Conservation (phyloP, 1,284 basidiomycete species). For the Irpex rosettiformis region DNA sequence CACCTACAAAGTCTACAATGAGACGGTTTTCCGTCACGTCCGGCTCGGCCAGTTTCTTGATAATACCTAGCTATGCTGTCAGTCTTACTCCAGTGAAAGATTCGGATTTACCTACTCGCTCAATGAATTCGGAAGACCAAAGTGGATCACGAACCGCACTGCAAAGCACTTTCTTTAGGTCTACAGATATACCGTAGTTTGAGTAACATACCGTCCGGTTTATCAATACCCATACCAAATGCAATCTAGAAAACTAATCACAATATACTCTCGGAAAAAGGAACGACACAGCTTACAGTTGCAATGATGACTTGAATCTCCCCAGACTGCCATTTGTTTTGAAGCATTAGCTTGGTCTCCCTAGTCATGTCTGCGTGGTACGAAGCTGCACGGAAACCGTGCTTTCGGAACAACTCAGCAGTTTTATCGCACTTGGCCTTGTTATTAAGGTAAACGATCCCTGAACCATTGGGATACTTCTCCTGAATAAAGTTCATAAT, state of each 20-base stretch:
- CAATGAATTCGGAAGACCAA: slow-evolving; percentile 64
- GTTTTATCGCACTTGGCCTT: slow-evolving; percentile 77
- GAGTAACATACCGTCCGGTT: slow-evolving; percentile 75
- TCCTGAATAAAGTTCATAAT: slow-evolving; percentile 72
- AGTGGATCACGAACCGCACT: slow-evolving; percentile 82
- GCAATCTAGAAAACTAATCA: slow-evolving; percentile 42
- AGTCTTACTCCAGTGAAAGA: slow-evolving; percentile 5
- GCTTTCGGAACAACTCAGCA: slow-evolving; percentile 60
- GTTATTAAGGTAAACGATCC: slow-evolving; percentile 85
- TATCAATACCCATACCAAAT: slow-evolving; percentile 99
- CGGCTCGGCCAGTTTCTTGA: slow-evolving; percentile 85
- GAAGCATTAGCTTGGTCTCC: slow-evolving; percentile 62
- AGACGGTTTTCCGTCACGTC: slow-evolving; percentile 69
- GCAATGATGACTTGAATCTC: slow-evolving; percentile 85
- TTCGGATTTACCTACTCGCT: slow-evolving; percentile 44
- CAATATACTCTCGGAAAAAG: slow-evolving; percentile 3
- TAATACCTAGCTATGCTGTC: slow-evolving; percentile 50
- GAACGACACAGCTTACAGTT: slow-evolving; percentile 50
- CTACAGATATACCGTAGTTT: too few species aligned
- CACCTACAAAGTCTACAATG: slow-evolving; percentile 57
- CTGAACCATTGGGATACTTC: slow-evolving; percentile 61
- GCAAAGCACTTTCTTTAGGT: too few species aligned
- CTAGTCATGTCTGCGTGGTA: slow-evolving; percentile 84
- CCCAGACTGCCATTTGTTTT: slow-evolving; percentile 76
- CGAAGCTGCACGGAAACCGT: slow-evolving; percentile 67